These are phyloP conservation scores for Thalassiosira livingstoniorum DNA, from an alignment of 352 stramenopile species.

Conservation along the genomic window DNA sequence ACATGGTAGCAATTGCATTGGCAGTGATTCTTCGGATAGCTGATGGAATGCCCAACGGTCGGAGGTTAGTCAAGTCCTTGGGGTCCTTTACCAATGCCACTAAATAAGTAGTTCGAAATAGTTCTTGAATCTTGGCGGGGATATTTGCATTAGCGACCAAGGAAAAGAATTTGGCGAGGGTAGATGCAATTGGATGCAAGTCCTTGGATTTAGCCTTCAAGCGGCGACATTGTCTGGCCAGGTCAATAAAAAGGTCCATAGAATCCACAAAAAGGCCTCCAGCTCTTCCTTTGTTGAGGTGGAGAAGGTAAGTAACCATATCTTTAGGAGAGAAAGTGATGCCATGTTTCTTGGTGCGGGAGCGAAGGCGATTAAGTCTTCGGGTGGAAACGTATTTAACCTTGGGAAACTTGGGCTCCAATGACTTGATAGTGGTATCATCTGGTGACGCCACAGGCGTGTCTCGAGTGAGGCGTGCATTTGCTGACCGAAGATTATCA, in stretches of 20 bases:
- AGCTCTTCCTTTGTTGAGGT: slow-evolving; percentile 4
- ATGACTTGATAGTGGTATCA: not conserved
- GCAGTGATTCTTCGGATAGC: slow-evolving; percentile 17
- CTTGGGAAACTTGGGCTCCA: not conserved
- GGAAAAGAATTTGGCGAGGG: slow-evolving; percentile 14
- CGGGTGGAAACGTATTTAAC: not conserved
- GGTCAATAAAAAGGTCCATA: slow-evolving; percentile 10
- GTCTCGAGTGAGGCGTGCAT: slow-evolving; percentile 1
- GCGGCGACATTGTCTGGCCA: not conserved
- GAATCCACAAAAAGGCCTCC: slow-evolving; percentile 1
- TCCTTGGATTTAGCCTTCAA: not conserved
- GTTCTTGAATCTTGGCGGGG: not conserved
- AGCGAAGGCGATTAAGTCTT: not conserved
- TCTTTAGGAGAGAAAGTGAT: not conserved
- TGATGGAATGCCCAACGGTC: slow-evolving; percentile 18
- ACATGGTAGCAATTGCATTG: not conserved
- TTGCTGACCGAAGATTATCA: slow-evolving; percentile 26
- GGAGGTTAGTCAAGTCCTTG: slow-evolving; percentile 21
- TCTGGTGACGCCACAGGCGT: slow-evolving; percentile 8
- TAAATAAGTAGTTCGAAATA: slow-evolving; percentile 13
- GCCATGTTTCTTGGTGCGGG: not conserved
- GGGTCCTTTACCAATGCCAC: slow-evolving; percentile 13
- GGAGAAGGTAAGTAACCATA: not conserved
- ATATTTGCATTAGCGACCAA: slow-evolving; percentile 15
- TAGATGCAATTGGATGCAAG: not conserved